Evolutionary conservation across 2,329 filamentous ascomycete species (phyloP).

Genomic region (Tolypocladium guangdongense): DNA sequence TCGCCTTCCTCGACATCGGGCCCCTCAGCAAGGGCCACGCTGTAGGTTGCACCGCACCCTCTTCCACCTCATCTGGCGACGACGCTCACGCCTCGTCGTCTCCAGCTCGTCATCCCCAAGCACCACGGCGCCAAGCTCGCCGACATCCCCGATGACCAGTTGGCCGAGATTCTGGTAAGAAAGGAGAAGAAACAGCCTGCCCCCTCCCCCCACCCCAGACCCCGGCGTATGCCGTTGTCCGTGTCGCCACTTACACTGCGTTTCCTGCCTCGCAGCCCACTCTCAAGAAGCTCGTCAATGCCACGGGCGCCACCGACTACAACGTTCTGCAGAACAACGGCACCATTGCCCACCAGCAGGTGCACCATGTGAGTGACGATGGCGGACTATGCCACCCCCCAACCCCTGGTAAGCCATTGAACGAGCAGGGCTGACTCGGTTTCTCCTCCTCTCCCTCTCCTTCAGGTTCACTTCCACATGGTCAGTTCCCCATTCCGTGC

Average conservation of each 20-base stretch:
- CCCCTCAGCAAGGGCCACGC: conserved; percentile 82
- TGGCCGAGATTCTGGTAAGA: conserved; percentile 66
- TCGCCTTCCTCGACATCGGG: conserved; percentile 94
- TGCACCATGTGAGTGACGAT: conserved; percentile 63
- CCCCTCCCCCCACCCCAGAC: neutral
- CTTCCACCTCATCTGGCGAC: neutral
- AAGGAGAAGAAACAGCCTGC: neutral
- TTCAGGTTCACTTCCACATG: conserved; percentile 85
- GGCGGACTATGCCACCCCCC: neutral
- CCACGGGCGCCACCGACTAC: conserved; percentile 68
- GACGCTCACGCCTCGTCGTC: neutral
- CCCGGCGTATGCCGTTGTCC: neutral
- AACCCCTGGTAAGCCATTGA: neutral
- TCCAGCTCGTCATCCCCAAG: conserved; percentile 90
- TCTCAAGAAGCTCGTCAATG: conserved; percentile 75
- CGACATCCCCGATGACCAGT: conserved; percentile 84
- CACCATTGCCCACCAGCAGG: conserved; percentile 77
- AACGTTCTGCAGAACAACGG: conserved; percentile 98
- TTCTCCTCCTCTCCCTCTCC: neutral
- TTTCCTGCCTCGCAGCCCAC: conserved; percentile 16
- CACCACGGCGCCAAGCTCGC: conserved; percentile 82
- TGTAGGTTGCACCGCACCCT: conserved; percentile 38
- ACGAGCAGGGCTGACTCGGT: neutral
- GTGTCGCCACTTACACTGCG: neutral
- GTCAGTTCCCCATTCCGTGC: conserved; percentile 32